Conservation (phyloP, 2,329 filamentous ascomycete species). For the Penicillium sp. region DNA sequence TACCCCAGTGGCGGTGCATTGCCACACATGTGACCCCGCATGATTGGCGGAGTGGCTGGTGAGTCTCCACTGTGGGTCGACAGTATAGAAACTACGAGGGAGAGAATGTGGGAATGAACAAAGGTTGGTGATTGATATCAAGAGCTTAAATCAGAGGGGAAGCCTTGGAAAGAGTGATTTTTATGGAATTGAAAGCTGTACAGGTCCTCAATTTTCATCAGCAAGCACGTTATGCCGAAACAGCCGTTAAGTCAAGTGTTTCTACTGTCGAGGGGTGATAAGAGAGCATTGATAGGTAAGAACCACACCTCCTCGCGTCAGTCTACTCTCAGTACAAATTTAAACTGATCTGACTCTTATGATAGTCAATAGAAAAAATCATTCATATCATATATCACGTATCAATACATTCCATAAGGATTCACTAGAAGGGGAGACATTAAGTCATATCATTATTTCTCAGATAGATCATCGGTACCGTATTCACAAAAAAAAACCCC, state of each 20-base stretch:
- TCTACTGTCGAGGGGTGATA: neutral
- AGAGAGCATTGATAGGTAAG: neutral
- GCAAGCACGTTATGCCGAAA: neutral
- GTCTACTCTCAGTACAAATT: neutral
- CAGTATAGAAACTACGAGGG: conserved; percentile 10
- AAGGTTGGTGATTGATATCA: neutral
- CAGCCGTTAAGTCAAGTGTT: neutral
- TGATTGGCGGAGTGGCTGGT: conserved; percentile 10
- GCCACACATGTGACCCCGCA: conserved; percentile 30
- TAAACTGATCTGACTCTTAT: neutral
- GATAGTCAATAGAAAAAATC: neutral
- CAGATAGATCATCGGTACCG: neutral
- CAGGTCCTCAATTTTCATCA: neutral
- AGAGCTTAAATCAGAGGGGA: neutral
- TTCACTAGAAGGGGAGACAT: conserved; percentile 1
- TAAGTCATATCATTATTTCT: conserved; percentile 10
- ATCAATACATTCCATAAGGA: neutral
- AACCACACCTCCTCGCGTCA: neutral
- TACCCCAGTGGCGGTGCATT: conserved; percentile 27
- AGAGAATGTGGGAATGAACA: neutral
- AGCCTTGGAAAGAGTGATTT: neutral
- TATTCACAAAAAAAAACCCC: neutral
- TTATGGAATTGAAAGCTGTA: neutral
- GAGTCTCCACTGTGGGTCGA: neutral
- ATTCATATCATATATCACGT: conserved; percentile 1